Base-by-base conservation (phyloP, 352 stramenopile species). In the Hyaloperonospora brassicae region DNA sequence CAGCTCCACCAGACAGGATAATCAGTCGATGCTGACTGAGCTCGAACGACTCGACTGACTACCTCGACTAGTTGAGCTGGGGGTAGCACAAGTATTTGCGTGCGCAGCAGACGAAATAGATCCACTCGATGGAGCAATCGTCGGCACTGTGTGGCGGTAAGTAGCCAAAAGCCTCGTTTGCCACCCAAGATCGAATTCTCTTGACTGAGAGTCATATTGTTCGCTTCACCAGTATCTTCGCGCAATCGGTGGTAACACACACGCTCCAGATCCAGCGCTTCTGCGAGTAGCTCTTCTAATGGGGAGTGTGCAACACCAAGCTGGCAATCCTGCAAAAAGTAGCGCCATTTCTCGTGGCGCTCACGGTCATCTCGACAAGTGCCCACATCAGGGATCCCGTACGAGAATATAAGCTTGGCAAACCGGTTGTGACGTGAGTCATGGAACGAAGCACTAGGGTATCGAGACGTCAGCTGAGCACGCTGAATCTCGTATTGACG, bases 111-210 rank as follows among this genome's bases (percentile, higher is more conserved):
- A 0, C 79, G 76, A 47, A 95, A 95, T 11, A 93, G 61, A 30
- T 91, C 73, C 5, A 95, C 79, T n/a, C 84, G 84, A 41, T 91
- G 66, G 36, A 92, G 9, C 14, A 95, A 49, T 3, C 79, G 80
- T 0, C 66, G 66, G 25, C 73, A 86, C 31, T 89, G 76, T 12
- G 74, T 76, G 1, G 47, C 55, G 5, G 66, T 86, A 5, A 92
- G 55, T 25, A 73, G 34, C 83, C 80, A 93, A 40, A 72, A 63
- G 11, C 79, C 78, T 30, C 79, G 72, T 6, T 70, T 66, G 4
- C 77, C 83, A 11, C 81, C 82, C 14, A 95, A 49, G 45, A 93
- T 69, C 2, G 84, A 93, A 13, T 40, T 59, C n/a, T 67, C 59
- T 23, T 66, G 58, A 22, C 52, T 65, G 7, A 60, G 40, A 1